A percentile compares a stretch with the other conserved stretches of the same genome.
Evolutionary conservation across 2,329 filamentous ascomycete genomes (phyloP).

Genomic region (Triangularia verruculosa): DNA sequence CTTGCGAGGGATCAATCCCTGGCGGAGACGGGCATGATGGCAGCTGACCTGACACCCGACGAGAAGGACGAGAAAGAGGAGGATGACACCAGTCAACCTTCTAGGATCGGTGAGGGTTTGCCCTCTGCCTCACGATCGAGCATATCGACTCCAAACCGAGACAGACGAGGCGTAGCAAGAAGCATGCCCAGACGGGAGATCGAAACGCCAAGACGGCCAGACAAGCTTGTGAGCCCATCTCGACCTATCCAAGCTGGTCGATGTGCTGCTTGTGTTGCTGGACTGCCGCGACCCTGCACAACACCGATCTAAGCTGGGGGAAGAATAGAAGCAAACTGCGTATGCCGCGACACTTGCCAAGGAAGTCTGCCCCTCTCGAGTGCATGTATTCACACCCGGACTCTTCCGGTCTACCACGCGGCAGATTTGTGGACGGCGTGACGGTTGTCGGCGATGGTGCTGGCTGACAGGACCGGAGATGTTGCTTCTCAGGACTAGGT

Average conservation of each 20-base stretch:
- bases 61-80: neutral
- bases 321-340: neutral
- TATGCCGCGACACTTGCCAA: constrained; percentile 8
- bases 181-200: constrained; percentile 30
- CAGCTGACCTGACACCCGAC: neutral
- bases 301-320: constrained; percentile 1
- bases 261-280: constrained; percentile 8
- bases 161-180: constrained; percentile 5
- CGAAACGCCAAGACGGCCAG: constrained; percentile 27
- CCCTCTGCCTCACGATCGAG: neutral
- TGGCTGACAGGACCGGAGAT: neutral
- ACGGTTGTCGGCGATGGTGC: neutral
- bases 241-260: constrained; percentile 3
- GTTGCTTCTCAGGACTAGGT: neutral
- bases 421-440: neutral
- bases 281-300: constrained; percentile 1
- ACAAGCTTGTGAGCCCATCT: constrained; percentile 13
- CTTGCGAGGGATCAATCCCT: neutral
- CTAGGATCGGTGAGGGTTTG: neutral
- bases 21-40: neutral
- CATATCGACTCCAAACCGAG: constrained; percentile 10
- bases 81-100: constrained; percentile 6
- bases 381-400: neutral
- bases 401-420: neutral
- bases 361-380: neutral